Percentiles rank a stretch among this genome's conserved stretches.
Conservation (phyloP, 2,329 filamentous ascomycete genomes). For the Epichloe scottii region DNA sequence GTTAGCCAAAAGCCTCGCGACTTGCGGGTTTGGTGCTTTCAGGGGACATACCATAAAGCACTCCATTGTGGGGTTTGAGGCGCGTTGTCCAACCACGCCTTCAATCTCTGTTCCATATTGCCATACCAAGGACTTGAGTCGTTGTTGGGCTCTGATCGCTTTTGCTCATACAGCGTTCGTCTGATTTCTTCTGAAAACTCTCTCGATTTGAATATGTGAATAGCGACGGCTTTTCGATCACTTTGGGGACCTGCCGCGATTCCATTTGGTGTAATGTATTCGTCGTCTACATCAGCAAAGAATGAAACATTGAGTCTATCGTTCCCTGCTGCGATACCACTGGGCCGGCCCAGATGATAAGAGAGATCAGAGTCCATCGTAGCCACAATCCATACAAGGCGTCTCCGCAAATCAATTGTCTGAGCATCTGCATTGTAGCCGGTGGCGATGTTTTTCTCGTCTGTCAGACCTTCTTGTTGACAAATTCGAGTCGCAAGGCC, state of each 20-base stretch:
- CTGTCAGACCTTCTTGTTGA: constrained; percentile 76
- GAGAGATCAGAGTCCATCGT: constrained; percentile 84
- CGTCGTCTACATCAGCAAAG: constrained; percentile 71
- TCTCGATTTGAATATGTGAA: constrained; percentile 90
- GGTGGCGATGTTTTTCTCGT: constrained; percentile 73
- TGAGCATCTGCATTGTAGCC: constrained; percentile 54
- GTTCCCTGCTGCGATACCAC: constrained; percentile 67
- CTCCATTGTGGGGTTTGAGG: constrained; percentile 62
- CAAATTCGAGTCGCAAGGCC: constrained; percentile 79
- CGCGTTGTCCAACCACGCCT: constrained; percentile 64
- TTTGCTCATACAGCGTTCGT: constrained; percentile 74
- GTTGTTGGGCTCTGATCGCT: constrained; percentile 60
- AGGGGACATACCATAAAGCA: constrained; percentile 56
- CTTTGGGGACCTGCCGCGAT: constrained; percentile 61
- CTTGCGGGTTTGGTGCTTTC: not conserved
- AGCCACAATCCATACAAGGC: constrained; percentile 77
- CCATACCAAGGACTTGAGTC: constrained; percentile 81
- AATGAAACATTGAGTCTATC: constrained; percentile 79
- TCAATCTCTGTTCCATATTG: constrained; percentile 65
- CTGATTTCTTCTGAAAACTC: constrained; percentile 79
- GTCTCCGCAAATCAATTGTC: constrained; percentile 77
- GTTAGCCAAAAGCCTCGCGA: not conserved
- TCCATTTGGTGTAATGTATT: constrained; percentile 66
- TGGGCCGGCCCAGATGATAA: constrained; percentile 77
- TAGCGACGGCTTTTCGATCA: constrained; percentile 74